These are phyloP conservation scores for Nannochloropsis gaditana DNA, from an alignment of 108 stramenopile genomes.

Conservation along the genomic window DNA sequence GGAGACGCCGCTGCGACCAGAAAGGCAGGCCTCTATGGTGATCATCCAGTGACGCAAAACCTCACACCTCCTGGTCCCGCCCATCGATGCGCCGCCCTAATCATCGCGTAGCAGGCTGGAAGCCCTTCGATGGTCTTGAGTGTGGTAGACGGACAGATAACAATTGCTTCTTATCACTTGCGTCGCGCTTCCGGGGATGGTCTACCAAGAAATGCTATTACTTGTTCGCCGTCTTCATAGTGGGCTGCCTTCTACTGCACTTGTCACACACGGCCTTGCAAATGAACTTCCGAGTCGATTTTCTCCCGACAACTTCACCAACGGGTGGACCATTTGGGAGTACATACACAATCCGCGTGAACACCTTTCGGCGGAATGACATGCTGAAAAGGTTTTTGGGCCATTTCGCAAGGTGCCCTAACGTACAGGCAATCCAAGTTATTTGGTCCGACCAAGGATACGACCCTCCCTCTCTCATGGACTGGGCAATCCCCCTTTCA, in stretches of 20 bases:
- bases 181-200: not conserved
- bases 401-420: constrained; percentile 40
- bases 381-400: constrained; percentile 40
- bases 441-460: constrained; percentile 54
- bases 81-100: not conserved
- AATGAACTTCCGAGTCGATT: not conserved
- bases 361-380: constrained; percentile 49
- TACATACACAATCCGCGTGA: constrained; percentile 32
- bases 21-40: too few relatives aligned
- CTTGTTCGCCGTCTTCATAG: not conserved
- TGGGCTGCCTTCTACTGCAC: not conserved
- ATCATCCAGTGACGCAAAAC: too few relatives aligned
- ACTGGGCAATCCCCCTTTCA: constrained; percentile 20
- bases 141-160: not conserved
- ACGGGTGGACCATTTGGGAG: not conserved
- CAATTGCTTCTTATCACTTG: not conserved
- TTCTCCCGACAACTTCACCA: not conserved
- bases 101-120: not conserved
- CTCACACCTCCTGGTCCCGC: too few relatives aligned
- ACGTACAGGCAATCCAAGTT: constrained; percentile 42
- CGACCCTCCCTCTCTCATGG: constrained; percentile 30
- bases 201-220: not conserved
- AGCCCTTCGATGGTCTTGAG: not conserved
- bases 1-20: too few relatives aligned
- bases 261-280: not conserved